Evolutionary conservation across 1,139 yeast species (phyloP).

Genomic region (Candida glucosophila): DNA sequence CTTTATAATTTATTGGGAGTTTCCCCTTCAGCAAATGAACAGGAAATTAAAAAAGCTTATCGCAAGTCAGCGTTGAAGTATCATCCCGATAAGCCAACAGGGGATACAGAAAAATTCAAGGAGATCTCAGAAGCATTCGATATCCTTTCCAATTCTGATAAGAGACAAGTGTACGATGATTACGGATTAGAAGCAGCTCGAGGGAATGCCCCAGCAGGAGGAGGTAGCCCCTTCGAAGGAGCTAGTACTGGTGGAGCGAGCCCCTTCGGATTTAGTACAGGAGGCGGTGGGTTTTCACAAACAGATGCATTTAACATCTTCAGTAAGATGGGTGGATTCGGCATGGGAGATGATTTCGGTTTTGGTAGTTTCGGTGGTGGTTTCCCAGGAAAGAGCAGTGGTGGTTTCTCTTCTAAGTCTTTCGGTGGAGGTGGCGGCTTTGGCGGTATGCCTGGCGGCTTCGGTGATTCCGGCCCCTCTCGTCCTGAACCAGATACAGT

Average conservation of each 20-base stretch:
- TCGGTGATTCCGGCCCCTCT: constrained; percentile 20
- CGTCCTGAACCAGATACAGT: constrained; percentile 66
- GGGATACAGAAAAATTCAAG: constrained; percentile 91
- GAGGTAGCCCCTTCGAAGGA: constrained; percentile 29
- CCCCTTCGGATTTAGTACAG: constrained; percentile 16
- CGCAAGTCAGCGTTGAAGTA: constrained; percentile 78
- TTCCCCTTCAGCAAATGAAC: constrained; percentile 65
- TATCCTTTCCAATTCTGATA: constrained; percentile 72
- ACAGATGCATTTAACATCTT: constrained; percentile 82
- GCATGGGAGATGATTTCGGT: constrained; percentile 31
- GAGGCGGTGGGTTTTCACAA: constrained; percentile 51
- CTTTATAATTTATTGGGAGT: constrained; percentile 76
- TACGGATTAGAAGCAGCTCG: constrained; percentile 90
- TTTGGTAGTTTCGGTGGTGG: constrained; percentile 14
- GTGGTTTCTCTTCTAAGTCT: no score
- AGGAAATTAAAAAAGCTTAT: constrained; percentile 79
- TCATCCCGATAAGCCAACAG: constrained; percentile 94
- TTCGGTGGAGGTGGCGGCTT: constrained; percentile 9
- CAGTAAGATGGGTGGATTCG: constrained; percentile 60
- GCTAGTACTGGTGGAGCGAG: constrained; percentile 36
- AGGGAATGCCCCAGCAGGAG: constrained; percentile 77
- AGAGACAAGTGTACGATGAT: constrained; percentile 78
- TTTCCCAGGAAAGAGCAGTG: no score
- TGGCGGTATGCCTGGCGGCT: constrained; percentile 36
- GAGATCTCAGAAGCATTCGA: constrained; percentile 94